A percentile compares a stretch with the other conserved stretches of the same genome.
Conservation (phyloP, 306 rosid genomes). For the Fagus crenata region DNA sequence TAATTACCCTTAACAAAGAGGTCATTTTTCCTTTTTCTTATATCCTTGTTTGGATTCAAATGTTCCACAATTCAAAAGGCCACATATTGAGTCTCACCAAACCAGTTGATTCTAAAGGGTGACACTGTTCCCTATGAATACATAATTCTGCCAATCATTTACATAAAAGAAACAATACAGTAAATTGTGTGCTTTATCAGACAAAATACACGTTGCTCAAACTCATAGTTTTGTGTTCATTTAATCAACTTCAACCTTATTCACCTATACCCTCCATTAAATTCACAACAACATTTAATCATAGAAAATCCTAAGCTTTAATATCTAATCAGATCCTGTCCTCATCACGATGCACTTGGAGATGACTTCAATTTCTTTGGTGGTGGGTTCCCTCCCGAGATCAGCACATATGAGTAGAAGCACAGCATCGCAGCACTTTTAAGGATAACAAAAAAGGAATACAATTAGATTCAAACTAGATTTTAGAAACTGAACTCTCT, state of each 20-base stretch:
- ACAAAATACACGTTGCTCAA: too few relatives aligned
- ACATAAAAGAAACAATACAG: too few relatives aligned
- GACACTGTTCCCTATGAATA: too few relatives aligned
- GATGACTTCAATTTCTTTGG: constrained; percentile 82
- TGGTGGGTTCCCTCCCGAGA: constrained; percentile 90
- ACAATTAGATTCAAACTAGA: constrained; percentile 19
- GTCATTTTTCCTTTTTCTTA: too few relatives aligned
- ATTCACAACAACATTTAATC: constrained; percentile 29
- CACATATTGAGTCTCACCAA: too few relatives aligned
- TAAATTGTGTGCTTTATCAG: too few relatives aligned
- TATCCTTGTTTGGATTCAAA: too few relatives aligned
- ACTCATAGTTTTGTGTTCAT: too few relatives aligned
- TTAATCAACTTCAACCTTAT: neutral
- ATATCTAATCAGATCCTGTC: constrained; percentile 23
- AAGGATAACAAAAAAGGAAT: neutral
- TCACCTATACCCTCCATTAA: constrained; percentile 23
- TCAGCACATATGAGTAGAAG: constrained; percentile 74
- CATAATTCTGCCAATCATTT: too few relatives aligned
- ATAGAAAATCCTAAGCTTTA: constrained; percentile 2
- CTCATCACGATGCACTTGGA: constrained; percentile 50
- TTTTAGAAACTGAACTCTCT: neutral
- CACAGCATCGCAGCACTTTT: constrained; percentile 88
- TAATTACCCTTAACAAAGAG: too few relatives aligned
- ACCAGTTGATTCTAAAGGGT: too few relatives aligned
- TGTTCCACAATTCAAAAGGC: too few relatives aligned